Evolutionary conservation across 1,139 yeast genomes (phyloP).

Genomic region (Geotrichum restrictum): DNA sequence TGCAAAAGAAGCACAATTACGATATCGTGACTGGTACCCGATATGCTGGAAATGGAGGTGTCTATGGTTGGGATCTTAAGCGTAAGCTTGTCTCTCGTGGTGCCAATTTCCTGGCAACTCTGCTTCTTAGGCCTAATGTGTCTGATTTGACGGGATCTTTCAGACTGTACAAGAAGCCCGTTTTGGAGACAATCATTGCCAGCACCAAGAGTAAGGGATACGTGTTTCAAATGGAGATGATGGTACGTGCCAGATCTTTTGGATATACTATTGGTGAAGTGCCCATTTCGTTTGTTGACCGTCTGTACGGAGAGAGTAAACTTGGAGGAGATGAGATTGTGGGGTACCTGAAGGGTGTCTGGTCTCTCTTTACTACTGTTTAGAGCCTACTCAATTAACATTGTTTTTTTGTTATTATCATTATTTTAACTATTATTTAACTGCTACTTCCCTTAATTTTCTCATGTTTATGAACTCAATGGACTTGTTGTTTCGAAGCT

Average conservation of each 20-base stretch:
- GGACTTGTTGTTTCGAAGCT: not conserved
- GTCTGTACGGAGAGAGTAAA: constrained; percentile 76
- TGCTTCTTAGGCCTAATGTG: constrained; percentile 67
- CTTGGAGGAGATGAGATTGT: constrained; percentile 81
- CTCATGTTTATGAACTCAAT: not conserved
- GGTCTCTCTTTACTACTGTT: constrained; percentile 64
- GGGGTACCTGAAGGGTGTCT: constrained; percentile 71
- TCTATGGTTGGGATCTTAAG: constrained; percentile 81
- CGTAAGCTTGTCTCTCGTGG: constrained; percentile 76
- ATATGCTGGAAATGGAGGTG: constrained; percentile 79
- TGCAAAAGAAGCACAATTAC: constrained; percentile 59
- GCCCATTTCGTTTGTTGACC: constrained; percentile 74
- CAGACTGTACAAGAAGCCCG: constrained; percentile 71
- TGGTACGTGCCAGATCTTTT: constrained; percentile 72
- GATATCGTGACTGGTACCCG: constrained; percentile 86
- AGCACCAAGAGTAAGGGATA: constrained; percentile 76
- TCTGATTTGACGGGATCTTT: constrained; percentile 77
- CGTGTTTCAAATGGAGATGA: constrained; percentile 88
- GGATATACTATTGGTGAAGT: constrained; percentile 75
- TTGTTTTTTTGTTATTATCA: not conserved
- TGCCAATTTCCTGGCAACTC: constrained; percentile 73
- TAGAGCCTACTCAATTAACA: constrained; percentile 37
- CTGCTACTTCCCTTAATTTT: too few relatives aligned
- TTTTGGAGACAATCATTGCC: constrained; percentile 60
- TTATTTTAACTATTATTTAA: not conserved